Conservation (phyloP, 2,329 filamentous ascomycete species). For the Colletotrichum viniferum region DNA sequence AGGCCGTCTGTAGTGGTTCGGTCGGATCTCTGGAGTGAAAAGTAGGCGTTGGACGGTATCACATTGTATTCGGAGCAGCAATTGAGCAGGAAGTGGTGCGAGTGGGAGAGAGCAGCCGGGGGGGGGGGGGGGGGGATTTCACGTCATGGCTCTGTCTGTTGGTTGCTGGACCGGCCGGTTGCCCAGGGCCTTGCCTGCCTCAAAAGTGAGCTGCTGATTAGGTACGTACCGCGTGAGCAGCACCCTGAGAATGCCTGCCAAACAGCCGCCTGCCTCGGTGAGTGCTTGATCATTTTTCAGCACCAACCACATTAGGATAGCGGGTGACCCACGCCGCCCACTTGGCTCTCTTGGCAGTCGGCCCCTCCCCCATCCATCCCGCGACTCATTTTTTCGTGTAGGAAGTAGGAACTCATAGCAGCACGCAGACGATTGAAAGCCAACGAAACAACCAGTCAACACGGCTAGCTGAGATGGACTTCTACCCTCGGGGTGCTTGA, state of each 20-base stretch:
- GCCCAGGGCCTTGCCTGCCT: constrained; percentile 10
- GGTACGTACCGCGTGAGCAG: background rate
- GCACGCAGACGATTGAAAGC: background rate
- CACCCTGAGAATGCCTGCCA: background rate
- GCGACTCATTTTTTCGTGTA: background rate
- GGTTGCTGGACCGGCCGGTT: constrained; percentile 15
- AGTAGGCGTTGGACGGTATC: constrained; percentile 36
- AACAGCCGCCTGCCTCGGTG: background rate
- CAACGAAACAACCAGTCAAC: background rate
- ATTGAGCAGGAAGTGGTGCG: background rate
- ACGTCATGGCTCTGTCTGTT: constrained; percentile 19
- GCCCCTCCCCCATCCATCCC: background rate
- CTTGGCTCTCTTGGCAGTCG: background rate
- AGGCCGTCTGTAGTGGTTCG: constrained; percentile 31
- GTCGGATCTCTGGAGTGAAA: constrained; percentile 49
- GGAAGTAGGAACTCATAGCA: background rate
- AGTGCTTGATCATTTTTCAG: background rate
- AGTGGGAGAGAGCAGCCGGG: background rate
- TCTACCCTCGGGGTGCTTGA: background rate
- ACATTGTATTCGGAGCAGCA: constrained; percentile 11
- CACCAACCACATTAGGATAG: background rate
- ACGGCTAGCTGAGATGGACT: background rate
- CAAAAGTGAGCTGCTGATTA: background rate
- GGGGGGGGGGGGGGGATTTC: background rate
- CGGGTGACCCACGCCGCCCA: background rate